phyloP scores from a whole-genome alignment of 345 rosid species.

The Ceriops decandra region DNA sequence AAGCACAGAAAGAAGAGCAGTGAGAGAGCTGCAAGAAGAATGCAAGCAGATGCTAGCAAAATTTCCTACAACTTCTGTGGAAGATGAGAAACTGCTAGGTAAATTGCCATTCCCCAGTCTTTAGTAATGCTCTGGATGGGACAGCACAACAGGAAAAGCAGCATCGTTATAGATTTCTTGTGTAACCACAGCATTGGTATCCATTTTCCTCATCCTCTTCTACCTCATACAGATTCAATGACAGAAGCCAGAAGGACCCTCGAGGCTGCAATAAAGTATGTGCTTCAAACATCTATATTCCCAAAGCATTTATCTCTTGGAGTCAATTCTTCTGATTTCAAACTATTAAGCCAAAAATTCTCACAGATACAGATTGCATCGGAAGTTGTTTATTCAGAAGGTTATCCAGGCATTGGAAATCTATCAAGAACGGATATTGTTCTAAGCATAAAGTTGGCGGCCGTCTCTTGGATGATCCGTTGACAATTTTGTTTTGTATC shows the following conservation, averaged over 20 bases:
- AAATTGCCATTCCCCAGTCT: background rate
- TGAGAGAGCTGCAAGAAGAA: conserved; percentile 74
- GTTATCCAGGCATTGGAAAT: conserved; percentile 62
- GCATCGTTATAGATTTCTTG: too few species aligned
- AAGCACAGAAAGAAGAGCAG: conserved; percentile 73
- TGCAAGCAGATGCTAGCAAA: conserved; percentile 63
- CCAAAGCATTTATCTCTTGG: background rate
- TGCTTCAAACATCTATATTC: background rate
- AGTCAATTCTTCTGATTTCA: background rate
- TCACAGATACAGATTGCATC: conserved; percentile 70
- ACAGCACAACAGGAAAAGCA: background rate
- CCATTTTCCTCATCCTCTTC: background rate
- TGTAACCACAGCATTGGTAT: background rate
- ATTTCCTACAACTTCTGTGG: conserved; percentile 62
- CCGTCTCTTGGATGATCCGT: background rate
- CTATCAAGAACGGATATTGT: conserved; percentile 71
- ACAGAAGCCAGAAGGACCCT: conserved; percentile 52
- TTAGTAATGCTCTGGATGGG: background rate
- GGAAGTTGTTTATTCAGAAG: conserved; percentile 70
- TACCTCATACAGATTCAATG: conserved; percentile 48
- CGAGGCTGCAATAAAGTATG: conserved; percentile 62
- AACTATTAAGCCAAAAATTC: background rate
- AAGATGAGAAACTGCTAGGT: conserved; percentile 79
- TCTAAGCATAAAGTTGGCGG: conserved; percentile 17
- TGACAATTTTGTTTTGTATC: conserved; percentile 21